A percentile compares a stretch with the other conserved stretches of the same genome.
These are phyloP conservation scores for Warburgia ugandensis DNA, from an alignment of 164 flowering plant genomes.

Conservation along the genomic window DNA sequence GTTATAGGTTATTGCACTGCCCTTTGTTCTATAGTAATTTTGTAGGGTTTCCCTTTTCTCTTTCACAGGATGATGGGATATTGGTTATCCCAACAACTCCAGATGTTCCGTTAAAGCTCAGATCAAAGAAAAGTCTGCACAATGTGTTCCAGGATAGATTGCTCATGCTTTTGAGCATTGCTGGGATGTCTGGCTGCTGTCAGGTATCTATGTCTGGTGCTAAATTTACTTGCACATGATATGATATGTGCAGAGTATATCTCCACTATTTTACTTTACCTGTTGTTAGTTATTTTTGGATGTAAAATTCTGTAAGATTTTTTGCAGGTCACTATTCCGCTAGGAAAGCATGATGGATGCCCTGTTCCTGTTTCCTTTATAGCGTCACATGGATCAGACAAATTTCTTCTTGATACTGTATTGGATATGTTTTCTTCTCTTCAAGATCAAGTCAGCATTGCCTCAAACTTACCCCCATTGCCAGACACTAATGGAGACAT, in stretches of 20 bases:
- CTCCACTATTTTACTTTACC: background rate
- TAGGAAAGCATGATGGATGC: constrained; percentile 65
- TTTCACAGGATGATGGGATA: constrained; percentile 69
- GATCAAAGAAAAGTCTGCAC: constrained; percentile 37
- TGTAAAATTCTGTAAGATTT: background rate
- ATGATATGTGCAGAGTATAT: background rate
- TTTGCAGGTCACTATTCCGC: constrained; percentile 69
- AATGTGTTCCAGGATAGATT: constrained; percentile 61
- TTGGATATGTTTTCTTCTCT: constrained; percentile 73
- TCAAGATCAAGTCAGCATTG: constrained; percentile 57
- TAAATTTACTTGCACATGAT: background rate
- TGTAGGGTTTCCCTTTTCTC: too few species aligned
- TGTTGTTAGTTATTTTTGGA: background rate
- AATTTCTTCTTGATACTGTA: constrained; percentile 82
- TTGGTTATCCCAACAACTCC: constrained; percentile 76
- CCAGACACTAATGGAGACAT: constrained; percentile 60
- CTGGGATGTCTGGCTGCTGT: constrained; percentile 94
- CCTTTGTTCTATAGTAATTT: too few species aligned
- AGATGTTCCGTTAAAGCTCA: constrained; percentile 49
- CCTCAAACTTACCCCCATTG: constrained; percentile 40
- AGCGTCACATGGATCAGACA: constrained; percentile 78
- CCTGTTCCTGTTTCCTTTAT: constrained; percentile 79
- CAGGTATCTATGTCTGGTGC: constrained; percentile 42
- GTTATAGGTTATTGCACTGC: background rate
- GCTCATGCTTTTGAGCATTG: constrained; percentile 56